These are phyloP conservation scores for Thalassia testudinum DNA, from an alignment of 116 monocot genomes.

Conservation along the genomic window DNA sequence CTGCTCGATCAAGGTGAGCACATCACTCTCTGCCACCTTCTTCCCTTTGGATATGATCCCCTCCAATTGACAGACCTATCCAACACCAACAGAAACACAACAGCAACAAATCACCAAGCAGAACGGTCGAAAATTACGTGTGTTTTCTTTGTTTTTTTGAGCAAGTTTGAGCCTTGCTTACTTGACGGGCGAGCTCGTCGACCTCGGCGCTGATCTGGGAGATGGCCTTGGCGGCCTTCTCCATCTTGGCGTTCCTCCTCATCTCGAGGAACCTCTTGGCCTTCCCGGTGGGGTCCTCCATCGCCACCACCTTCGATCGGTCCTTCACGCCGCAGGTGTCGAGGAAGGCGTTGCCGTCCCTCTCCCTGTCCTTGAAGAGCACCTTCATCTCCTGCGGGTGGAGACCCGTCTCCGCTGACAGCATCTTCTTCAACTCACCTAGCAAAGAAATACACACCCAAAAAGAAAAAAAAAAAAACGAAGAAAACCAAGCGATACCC, in stretches of 20 bases:
- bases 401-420: slow-evolving; percentile 46
- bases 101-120: neutral
- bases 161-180: slow-evolving; percentile 1
- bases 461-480: no score
- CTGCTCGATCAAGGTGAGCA: slow-evolving; percentile 49
- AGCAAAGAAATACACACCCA: neutral
- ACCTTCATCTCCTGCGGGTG: slow-evolving; percentile 68
- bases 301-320: slow-evolving; percentile 51
- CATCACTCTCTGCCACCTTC: slow-evolving; percentile 56
- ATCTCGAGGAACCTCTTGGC: slow-evolving; percentile 59
- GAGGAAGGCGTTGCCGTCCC: slow-evolving; percentile 36
- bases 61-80: slow-evolving; percentile 57
- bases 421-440: slow-evolving; percentile 78
- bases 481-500: neutral
- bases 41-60: slow-evolving; percentile 51
- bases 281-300: slow-evolving; percentile 54
- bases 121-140: neutral
- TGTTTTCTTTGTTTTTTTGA: neutral
- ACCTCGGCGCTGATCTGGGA: slow-evolving; percentile 30
- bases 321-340: slow-evolving; percentile 70
- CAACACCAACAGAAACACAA: neutral
- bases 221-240: slow-evolving; percentile 43
- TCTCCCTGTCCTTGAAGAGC: slow-evolving; percentile 58
- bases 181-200: slow-evolving; percentile 56
- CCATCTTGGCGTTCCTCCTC: slow-evolving; percentile 30